phyloP scores from a whole-genome alignment of 1,284 basidiomycete species.

The Marasmius sp. region DNA sequence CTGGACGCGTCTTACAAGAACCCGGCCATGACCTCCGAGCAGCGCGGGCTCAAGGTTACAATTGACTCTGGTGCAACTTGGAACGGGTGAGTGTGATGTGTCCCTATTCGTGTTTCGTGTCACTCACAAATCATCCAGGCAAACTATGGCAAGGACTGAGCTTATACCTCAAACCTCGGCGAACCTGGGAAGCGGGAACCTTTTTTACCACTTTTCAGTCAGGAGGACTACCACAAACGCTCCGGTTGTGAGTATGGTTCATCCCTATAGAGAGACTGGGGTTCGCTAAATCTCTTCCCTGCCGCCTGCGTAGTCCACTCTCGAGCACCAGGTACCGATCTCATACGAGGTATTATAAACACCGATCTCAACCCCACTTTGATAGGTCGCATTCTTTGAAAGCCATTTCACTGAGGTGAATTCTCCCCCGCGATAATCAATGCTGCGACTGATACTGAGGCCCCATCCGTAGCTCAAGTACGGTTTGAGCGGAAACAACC shows the following conservation, averaged over 20 bases:
- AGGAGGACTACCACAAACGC: conserved; percentile 47
- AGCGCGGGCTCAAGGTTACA: conserved; percentile 53
- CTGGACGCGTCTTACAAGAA: conserved; percentile 58
- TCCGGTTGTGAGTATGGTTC: conserved; percentile 42
- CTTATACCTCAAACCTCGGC: conserved; percentile 59
- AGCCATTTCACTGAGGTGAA: conserved; percentile 62
- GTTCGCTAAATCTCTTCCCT: conserved; percentile 4
- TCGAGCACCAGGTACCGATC: conserved; percentile 51
- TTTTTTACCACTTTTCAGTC: conserved; percentile 68
- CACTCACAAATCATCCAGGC: conserved; percentile 7
- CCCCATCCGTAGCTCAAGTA: conserved; percentile 46
- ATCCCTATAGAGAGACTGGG: neutral
- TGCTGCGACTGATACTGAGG: neutral
- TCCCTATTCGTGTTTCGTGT: neutral
- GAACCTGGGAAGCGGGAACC: conserved; percentile 58
- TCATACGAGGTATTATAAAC: neutral
- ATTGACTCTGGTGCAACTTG: conserved; percentile 54
- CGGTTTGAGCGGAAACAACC: conserved; percentile 50
- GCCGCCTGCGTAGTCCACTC: conserved; percentile 41
- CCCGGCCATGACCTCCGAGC: conserved; percentile 55
- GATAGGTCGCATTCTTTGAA: conserved; percentile 53
- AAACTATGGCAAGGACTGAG: conserved; percentile 41
- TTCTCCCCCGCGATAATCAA: neutral
- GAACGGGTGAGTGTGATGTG: conserved; percentile 43
- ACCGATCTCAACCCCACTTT: neutral